A percentile compares a stretch with the other conserved stretches of the same genome.
These are phyloP conservation scores for Primulina tabacum DNA, from an alignment of 257 asterid genomes.

Conservation along the genomic window DNA sequence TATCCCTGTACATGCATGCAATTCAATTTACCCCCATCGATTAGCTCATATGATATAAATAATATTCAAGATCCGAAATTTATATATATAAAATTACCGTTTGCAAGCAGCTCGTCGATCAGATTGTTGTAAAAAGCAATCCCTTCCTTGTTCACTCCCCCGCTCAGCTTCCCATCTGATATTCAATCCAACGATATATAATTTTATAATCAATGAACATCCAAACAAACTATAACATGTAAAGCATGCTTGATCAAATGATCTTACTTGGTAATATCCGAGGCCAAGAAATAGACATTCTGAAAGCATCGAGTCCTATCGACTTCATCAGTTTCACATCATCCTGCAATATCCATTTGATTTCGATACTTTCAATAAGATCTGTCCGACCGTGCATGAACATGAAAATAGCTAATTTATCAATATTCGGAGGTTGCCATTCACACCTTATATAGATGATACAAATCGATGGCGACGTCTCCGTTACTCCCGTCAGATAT, in stretches of 20 bases:
- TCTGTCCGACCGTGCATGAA: too few species aligned
- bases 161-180: conserved; percentile 56
- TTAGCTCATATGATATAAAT: too few species aligned
- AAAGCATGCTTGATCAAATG: background rate
- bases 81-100: conserved; percentile 30
- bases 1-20: conserved; percentile 36
- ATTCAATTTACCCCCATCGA: too few species aligned
- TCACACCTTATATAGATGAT: background rate
- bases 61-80: background rate
- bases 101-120: conserved; percentile 48
- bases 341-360: conserved; percentile 7
- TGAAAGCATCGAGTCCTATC: conserved; percentile 19
- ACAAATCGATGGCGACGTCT: background rate
- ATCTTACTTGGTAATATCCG: conserved; percentile 22
- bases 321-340: conserved; percentile 17
- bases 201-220: too few species aligned
- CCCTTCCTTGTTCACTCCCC: conserved; percentile 60
- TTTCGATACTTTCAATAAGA: too few species aligned
- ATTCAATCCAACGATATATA: too few species aligned
- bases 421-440: too few species aligned
- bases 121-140: conserved; percentile 57
- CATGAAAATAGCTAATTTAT: too few species aligned
- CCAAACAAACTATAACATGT: too few species aligned
- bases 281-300: conserved; percentile 22
- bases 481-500: background rate